Conservation (phyloP, 768 basidiomycete genomes). For the Leucogyrophana mollusca region DNA sequence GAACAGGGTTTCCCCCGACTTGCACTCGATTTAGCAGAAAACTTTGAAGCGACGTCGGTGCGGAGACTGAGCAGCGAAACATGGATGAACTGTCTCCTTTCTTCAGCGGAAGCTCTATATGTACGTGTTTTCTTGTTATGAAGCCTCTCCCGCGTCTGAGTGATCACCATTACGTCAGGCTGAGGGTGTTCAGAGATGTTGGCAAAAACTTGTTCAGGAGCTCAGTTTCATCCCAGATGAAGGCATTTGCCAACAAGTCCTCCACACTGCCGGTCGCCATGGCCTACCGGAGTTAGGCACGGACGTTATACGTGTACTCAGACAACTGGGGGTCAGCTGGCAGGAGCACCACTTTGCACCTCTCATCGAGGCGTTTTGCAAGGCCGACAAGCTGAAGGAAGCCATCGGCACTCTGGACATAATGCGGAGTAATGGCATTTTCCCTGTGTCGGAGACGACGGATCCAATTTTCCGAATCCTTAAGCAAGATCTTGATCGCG, state of each 20-base stretch:
- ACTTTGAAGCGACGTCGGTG: conserved; percentile 55
- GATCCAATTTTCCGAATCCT: conserved; percentile 52
- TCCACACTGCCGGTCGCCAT: conserved; percentile 70
- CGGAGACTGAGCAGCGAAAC: conserved; percentile 50
- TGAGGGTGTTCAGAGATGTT: conserved; percentile 63
- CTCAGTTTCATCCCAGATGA: conserved; percentile 65
- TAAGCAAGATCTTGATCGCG: conserved; percentile 41
- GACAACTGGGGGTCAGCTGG: conserved; percentile 44
- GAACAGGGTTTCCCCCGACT: conserved; percentile 56
- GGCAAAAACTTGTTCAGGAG: conserved; percentile 56
- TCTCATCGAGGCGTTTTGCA: conserved; percentile 71
- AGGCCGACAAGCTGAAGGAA: conserved; percentile 53
- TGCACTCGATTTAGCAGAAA: conserved; percentile 66
- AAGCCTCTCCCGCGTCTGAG: not conserved
- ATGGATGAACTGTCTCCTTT: conserved; percentile 68
- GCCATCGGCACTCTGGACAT: conserved; percentile 58
- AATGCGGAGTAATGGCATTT: conserved; percentile 56
- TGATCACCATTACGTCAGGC: conserved; percentile 38
- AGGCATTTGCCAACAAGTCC: conserved; percentile 66
- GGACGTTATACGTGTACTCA: conserved; percentile 60
- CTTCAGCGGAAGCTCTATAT: conserved; percentile 63
- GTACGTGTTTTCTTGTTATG: conserved; percentile 47
- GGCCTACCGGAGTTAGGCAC: conserved; percentile 71
- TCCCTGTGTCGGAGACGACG: conserved; percentile 50
- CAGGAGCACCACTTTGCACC: conserved; percentile 78